Evolutionary conservation across 306 rosid species (phyloP), one percentile per base, ranked within the genome.

Genomic region (Macrotyloma uniflorum): DNA sequence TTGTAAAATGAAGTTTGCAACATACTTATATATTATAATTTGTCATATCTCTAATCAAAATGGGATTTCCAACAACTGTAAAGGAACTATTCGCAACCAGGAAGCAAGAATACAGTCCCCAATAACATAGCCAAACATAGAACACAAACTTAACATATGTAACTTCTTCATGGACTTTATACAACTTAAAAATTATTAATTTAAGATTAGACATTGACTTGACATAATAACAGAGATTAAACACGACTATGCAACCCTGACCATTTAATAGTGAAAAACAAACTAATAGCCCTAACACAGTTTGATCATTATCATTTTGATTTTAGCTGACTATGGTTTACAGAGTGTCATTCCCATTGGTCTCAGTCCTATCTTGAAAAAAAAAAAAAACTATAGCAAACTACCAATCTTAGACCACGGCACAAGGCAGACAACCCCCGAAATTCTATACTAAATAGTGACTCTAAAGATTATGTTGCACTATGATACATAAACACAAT

Each of bases 151-250:
- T 64, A 63, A 15, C 13, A 35, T 28, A 16, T 28, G 67, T 28
- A 28, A 14, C 7, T 61, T 13, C 30, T 61, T 8, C 59, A 53
- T 53, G 22, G 22, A 9, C 59, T 53, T 20, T 28, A 53, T 20
- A 8, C 15, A 4, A 62, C 38, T 16, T 14, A 54, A 13, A 26
- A 35, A 35, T 8, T n/a, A 49, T 30, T 32, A 70, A 10, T 70
- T 70, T 45, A 50, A 38, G 62, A 54, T 54, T 72, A 55, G 33
- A 55, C 8, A 23, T 55, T 53, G 30, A 53, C 61, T 53, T 53
- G 28, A 22, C 5, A 33, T 4, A 33, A 33, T 33, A 33, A 33
- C 38, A 33, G 6, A 33, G 38, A 33, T 33, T 33, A 33, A 4
- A 33, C 38, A 5, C 1, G 43, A 13, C 9, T 38, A 55, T 38